These are phyloP conservation scores for Candida lessepsii DNA, from an alignment of 805 yeast species.

Conservation along the genomic window DNA sequence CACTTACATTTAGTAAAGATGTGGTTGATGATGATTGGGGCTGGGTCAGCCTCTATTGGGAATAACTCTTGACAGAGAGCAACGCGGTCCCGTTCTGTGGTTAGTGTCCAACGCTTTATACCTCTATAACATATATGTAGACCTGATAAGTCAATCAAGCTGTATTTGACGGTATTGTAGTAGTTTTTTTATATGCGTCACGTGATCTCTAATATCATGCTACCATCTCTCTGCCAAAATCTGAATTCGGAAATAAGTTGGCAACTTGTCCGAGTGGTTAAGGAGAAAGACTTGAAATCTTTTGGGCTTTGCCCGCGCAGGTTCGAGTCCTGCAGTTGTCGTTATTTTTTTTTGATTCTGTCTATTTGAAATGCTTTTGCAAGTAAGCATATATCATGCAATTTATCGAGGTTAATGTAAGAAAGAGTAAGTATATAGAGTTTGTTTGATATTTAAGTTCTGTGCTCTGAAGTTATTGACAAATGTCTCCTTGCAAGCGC, in stretches of 20 bases:
- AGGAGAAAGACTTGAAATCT: conserved; percentile 50
- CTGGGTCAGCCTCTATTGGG: not conserved
- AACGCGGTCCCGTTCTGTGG: not conserved
- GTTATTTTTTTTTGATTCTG: conserved; percentile 27
- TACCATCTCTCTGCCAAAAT: no score
- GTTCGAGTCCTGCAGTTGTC: conserved; percentile 52
- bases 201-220: no score
- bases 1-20: no score
- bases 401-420: no score
- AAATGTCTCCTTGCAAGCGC: no score
- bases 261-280: conserved; percentile 51
- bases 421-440: no score
- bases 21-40: not conserved
- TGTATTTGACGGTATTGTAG: not conserved
- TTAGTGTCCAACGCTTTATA: not conserved
- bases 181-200: no score
- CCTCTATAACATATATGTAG: not conserved
- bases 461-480: no score
- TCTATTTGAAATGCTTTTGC: no score
- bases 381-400: no score
- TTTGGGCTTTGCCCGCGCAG: conserved; percentile 53
- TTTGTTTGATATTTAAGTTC: no score
- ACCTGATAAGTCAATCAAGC: not conserved
- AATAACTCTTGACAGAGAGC: conserved; percentile 2
- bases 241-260: conserved; percentile 12